These are phyloP conservation scores for Bipolaris bicolor DNA, from an alignment of 2,329 filamentous ascomycete species.

Conservation along the genomic window DNA sequence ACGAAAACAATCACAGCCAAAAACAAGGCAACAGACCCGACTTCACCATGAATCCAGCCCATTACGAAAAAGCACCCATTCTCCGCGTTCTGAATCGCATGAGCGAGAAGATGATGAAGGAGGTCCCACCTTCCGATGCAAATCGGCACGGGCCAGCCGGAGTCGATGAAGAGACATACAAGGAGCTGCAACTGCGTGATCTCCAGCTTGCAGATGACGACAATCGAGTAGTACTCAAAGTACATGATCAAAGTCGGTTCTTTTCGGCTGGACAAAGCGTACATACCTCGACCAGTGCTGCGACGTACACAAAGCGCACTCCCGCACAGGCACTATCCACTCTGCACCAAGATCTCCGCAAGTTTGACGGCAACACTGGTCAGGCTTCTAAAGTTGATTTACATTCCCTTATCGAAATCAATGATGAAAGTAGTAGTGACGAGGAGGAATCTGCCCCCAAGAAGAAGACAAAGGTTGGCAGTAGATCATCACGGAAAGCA, in stretches of 20 bases:
- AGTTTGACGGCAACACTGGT: constrained; percentile 36
- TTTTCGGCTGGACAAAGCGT: constrained; percentile 64
- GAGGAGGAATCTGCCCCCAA: constrained; percentile 65
- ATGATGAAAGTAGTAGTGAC: constrained; percentile 67
- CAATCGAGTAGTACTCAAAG: constrained; percentile 80
- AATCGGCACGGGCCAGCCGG: constrained; percentile 69
- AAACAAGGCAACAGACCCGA: constrained; percentile 87
- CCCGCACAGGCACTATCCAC: constrained; percentile 70
- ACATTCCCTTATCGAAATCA: constrained; percentile 68
- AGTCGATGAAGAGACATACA: constrained; percentile 74
- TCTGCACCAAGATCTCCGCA: constrained; percentile 68
- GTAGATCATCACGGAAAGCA: constrained; percentile 67
- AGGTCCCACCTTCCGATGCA: constrained; percentile 79
- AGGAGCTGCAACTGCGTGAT: constrained; percentile 78
- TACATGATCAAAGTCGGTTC: constrained; percentile 85
- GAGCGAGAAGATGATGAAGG: constrained; percentile 91
- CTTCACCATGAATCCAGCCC: constrained; percentile 81
- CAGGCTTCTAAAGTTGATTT: constrained; percentile 58
- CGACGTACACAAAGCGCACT: constrained; percentile 71
- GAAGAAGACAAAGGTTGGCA: constrained; percentile 66
- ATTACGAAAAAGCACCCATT: constrained; percentile 80
- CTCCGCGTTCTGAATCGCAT: constrained; percentile 87
- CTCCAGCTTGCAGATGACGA: constrained; percentile 76
- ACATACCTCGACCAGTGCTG: constrained; percentile 56
- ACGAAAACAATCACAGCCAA: constrained; percentile 92